A percentile compares a stretch with the other conserved stretches of the same genome.
These are phyloP conservation scores for Cladophialophora immunda DNA, from an alignment of 2,329 filamentous ascomycete species.

Conservation along the genomic window DNA sequence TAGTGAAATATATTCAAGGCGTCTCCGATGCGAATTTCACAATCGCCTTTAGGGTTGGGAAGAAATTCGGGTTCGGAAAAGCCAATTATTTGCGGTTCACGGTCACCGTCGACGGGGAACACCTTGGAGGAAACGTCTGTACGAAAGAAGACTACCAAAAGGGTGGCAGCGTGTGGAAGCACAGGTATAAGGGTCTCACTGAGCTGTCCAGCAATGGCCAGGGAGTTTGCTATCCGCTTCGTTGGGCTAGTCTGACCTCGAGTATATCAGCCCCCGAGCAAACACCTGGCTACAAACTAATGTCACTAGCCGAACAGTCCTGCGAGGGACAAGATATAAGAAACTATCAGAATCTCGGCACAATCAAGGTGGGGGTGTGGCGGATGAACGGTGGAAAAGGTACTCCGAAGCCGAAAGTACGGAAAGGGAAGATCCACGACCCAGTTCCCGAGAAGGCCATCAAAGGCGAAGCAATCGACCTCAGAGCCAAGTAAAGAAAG, in stretches of 20 bases:
- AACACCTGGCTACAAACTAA: neutral
- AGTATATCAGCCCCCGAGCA: neutral
- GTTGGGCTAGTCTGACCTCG: neutral
- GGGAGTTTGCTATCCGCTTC: neutral
- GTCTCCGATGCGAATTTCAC: conserved; percentile 9
- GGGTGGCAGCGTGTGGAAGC: neutral
- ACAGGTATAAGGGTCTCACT: neutral
- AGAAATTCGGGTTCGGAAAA: neutral
- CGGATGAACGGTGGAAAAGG: neutral
- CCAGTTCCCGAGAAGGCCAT: conserved; percentile 4
- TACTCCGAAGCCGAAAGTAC: neutral
- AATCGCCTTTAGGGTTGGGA: conserved; percentile 4
- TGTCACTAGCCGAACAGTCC: neutral
- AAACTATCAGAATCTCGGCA: neutral
- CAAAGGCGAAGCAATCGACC: conserved; percentile 8
- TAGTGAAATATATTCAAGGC: conserved; percentile 19
- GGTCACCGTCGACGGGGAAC: conserved; percentile 7
- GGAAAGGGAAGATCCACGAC: neutral
- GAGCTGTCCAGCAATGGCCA: neutral
- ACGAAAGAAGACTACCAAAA: neutral
- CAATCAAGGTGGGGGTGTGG: neutral
- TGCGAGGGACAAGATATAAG: neutral
- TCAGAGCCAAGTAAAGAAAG: neutral
- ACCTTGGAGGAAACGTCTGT: neutral
- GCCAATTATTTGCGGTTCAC: neutral